Percentiles rank a stretch among this genome's conserved stretches.
Evolutionary conservation across 352 stramenopile genomes (phyloP).

Genomic region (Pseudoperonospora humuli): DNA sequence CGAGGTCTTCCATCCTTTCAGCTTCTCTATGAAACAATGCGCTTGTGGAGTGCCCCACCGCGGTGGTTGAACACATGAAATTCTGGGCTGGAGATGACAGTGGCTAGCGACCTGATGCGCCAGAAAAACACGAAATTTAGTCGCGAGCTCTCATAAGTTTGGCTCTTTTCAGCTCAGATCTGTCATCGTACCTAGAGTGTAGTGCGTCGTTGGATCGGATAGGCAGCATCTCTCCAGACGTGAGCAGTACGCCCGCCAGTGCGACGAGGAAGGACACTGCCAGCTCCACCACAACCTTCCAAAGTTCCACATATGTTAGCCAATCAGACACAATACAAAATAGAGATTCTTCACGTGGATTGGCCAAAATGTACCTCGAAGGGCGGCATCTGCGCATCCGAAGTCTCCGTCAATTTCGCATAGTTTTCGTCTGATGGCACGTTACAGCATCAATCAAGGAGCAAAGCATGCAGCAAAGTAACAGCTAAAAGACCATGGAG

Average conservation of each 20-base stretch:
- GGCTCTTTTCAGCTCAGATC: background rate
- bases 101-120: slow-evolving; percentile 43
- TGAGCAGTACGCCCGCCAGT: slow-evolving; percentile 59
- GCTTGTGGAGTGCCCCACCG: slow-evolving; percentile 65
- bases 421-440: slow-evolving; percentile 60
- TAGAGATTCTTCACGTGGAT: background rate
- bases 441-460: background rate
- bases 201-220: slow-evolving; percentile 66
- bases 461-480: slow-evolving; percentile 1
- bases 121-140: slow-evolving; percentile 6
- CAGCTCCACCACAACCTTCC: slow-evolving; percentile 64
- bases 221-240: slow-evolving; percentile 56
- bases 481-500: background rate
- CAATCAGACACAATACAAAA: background rate
- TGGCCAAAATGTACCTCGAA: slow-evolving; percentile 33
- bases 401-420: slow-evolving; percentile 62
- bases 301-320: background rate
- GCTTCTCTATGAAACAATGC: slow-evolving; percentile 31
- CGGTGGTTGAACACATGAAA: slow-evolving; percentile 83
- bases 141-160: background rate
- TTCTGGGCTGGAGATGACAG: slow-evolving; percentile 58
- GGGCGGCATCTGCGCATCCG: slow-evolving; percentile 58
- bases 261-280: slow-evolving; percentile 58
- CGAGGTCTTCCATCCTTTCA: background rate
- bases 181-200: slow-evolving; percentile 41